Base-by-base conservation (phyloP, 257 asterid genomes). In the Avicennia marina region DNA sequence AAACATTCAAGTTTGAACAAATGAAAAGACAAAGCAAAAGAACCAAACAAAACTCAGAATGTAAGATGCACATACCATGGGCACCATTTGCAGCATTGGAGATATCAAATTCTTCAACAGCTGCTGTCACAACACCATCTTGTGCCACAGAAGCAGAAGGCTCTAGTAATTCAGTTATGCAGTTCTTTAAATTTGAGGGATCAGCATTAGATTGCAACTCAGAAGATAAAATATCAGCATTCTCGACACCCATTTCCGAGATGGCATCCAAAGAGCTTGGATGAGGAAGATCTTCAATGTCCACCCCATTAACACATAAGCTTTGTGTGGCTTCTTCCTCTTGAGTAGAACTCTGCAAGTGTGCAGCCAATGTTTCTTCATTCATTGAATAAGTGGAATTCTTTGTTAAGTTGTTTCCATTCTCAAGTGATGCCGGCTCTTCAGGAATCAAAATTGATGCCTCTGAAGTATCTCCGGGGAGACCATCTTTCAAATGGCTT, bases 121-220 rank as follows among this genome's bases (percentile, higher is more conserved):
- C 38, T 47, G 64, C 16, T 42, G 61, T 43, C 34, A 27, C 18
- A 59, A 42, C 67, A 67, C 63, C 70, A 53, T 67, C 69, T 24
- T 45, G 46, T 31, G 74, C 71, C 15, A 26, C 74, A 51, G 74
- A 58, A 59, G 49, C 70, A 71, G 79, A 55, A 45, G 70, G 62
- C 42, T 75, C 85, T 54, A 40, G 66, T 46, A 79, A 57, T 34
- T 77, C 94, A 72, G 84, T 72, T 1, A 29, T 47, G 66, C 87
- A 75, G 65, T 75, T 70, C 60, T 45, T 77, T 61, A 94, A 81
- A 65, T 72, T 65, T 18, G 61, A 58, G 27, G 90, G 80, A 73
- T 74, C 82, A 65, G 62, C 72, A 65, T 86, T 89, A 63, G 86
- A 81, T 52, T 67, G 83, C 0, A 83, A 66, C 74, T 85, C 82